Base-by-base conservation (phyloP, 768 basidiomycete genomes). In the Tulasnella sp. region DNA sequence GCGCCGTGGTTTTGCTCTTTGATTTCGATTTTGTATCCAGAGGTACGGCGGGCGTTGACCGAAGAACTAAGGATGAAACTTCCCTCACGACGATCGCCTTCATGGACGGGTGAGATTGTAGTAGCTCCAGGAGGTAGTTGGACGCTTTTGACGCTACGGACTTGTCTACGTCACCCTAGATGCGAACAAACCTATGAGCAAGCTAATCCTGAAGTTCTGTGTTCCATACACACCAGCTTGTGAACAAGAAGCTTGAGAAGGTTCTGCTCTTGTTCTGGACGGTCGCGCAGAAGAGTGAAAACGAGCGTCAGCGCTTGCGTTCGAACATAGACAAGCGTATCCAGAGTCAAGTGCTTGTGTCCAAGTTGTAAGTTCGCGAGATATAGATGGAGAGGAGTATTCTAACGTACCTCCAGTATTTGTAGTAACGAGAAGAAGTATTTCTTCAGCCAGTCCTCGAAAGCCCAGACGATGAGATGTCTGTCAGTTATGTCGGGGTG, bases 191-290 rank as follows among this genome's bases (percentile, higher is more conserved):
- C 8, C 12, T 64, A 64, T 16, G 37, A 9, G 36, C 19, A n/a
- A 63, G 7, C 11, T 44, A 35, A 40, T 74, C 39, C 34, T 5
- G 69, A 5, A 72, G 26, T 37, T 7, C 16, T 22, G 39, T 32
- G 14, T 35, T 37, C n/a, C 22, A 42, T 36, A 80, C 89, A 66
- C 75, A 90, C 94, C 26, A 99, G 86, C 79, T 98, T 98, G 83
- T 98, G 96, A 39, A 94, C 94, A 8, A 98, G 88, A 5, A 98
- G 83, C 35, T 90, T 87, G 5, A 98, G 86, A 36, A 98, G 82
- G 82, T 99, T 99, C 77, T 98, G 94, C 78, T 98, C 97, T 79
- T 99, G 97, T 79, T 99, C 97, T 0, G 96, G 94, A 76, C 94
- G 95, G 73, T 90, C 90, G 37, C 87, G 86, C 12, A 99, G 86